A percentile compares a stretch with the other conserved stretches of the same genome.
Evolutionary conservation across 331 rosid species (phyloP).

Genomic region (Telfairia occidentalis): DNA sequence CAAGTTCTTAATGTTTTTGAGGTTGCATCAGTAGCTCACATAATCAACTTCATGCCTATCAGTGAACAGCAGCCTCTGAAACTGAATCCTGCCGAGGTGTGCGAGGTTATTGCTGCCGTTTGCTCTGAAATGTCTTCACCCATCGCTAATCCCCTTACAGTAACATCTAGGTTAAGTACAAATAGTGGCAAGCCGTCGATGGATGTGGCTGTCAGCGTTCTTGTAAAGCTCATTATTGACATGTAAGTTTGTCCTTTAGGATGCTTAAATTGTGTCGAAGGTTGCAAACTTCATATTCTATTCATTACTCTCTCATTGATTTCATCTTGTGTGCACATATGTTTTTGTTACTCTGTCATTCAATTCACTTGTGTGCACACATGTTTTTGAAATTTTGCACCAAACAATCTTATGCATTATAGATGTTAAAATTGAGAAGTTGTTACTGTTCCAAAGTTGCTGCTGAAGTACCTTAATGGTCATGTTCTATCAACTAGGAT

Average conservation of each 20-base stretch:
- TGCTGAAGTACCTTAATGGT: background rate
- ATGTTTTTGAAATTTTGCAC: background rate
- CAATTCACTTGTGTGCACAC: background rate
- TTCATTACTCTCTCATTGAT: background rate
- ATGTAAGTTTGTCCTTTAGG: constrained; percentile 57
- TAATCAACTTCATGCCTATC: constrained; percentile 32
- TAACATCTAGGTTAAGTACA: constrained; percentile 57
- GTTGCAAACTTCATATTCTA: constrained; percentile 3
- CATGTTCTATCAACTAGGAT: background rate
- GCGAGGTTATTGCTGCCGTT: constrained; percentile 95
- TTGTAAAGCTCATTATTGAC: constrained; percentile 93
- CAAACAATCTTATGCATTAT: background rate
- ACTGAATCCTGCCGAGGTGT: constrained; percentile 92
- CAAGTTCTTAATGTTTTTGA: background rate
- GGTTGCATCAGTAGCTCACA: constrained; percentile 18
- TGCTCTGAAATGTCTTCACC: constrained; percentile 74
- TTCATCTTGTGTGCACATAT: background rate
- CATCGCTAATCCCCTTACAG: constrained; percentile 38
- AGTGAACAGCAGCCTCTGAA: constrained; percentile 98
- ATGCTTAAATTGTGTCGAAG: constrained; percentile 16
- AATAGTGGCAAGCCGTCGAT: constrained; percentile 76
- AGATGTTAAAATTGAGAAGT: background rate
- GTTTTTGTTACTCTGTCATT: background rate
- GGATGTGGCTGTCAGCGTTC: constrained; percentile 99
- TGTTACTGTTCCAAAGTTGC: background rate